These are phyloP conservation scores for Kuraishia capsulata DNA, from an alignment of 805 yeast species.

Conservation along the genomic window DNA sequence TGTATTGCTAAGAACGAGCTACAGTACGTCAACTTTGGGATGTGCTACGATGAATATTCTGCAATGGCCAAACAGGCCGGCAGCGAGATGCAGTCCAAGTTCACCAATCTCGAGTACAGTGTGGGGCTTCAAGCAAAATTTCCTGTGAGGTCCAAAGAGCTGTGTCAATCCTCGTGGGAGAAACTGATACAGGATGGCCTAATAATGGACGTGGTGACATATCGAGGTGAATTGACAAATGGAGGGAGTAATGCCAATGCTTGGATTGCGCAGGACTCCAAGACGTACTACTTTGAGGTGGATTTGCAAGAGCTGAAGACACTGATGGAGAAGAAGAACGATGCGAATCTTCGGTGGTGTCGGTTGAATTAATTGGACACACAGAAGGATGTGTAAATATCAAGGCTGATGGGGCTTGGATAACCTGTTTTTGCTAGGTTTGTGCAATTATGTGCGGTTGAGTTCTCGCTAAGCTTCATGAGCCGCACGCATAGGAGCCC, in stretches of 20 bases:
- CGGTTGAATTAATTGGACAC: too few relatives aligned
- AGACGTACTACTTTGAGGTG: slow-evolving; percentile 42
- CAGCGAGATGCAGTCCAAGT: slow-evolving; percentile 19
- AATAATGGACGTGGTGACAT: slow-evolving; percentile 18
- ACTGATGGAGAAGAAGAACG: not conserved
- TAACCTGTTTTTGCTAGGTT: too few relatives aligned
- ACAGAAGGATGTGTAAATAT: too few relatives aligned
- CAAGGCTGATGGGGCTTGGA: too few relatives aligned
- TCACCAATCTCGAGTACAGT: slow-evolving; percentile 17
- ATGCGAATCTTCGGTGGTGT: not conserved
- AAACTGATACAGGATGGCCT: slow-evolving; percentile 46
- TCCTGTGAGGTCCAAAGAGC: slow-evolving; percentile 52
- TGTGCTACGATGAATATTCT: slow-evolving; percentile 71
- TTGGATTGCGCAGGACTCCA: slow-evolving; percentile 28
- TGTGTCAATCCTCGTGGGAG: slow-evolving; percentile 71
- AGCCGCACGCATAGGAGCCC: too few relatives aligned
- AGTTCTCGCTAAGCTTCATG: too few relatives aligned
- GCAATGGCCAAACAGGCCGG: slow-evolving; percentile 38
- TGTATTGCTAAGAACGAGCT: slow-evolving; percentile 49
- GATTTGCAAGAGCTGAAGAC: slow-evolving; percentile 27
- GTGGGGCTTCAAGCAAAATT: slow-evolving; percentile 29
- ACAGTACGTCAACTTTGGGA: slow-evolving; percentile 61
- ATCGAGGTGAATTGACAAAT: slow-evolving; percentile 8
- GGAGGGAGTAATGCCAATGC: slow-evolving; percentile 16
- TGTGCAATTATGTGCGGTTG: too few relatives aligned